Conservation (phyloP, 148 eudicot species). For the Vaccinium darrowii region DNA sequence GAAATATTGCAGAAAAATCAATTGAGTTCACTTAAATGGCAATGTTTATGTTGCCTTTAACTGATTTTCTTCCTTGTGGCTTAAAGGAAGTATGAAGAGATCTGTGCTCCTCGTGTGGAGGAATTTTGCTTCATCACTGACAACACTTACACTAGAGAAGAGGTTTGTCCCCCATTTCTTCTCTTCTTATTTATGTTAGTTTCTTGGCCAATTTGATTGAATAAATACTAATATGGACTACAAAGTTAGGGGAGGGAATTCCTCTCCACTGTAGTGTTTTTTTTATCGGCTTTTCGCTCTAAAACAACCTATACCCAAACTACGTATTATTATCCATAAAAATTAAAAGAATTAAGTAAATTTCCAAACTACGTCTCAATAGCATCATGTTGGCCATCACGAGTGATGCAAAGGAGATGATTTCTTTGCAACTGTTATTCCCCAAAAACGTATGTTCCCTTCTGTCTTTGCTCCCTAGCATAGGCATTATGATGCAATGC, state of each 20-base stretch:
- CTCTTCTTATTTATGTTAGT: neutral
- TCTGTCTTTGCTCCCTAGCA: neutral
- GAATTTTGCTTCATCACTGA: conserved; percentile 92
- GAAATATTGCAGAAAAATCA: neutral
- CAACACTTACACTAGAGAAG: conserved; percentile 71
- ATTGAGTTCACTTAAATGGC: neutral
- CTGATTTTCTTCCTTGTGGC: conserved; percentile 16
- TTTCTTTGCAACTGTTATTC: neutral
- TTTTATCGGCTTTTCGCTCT: too few species aligned
- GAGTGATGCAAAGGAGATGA: neutral
- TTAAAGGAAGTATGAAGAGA: conserved; percentile 81
- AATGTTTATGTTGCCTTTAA: neutral
- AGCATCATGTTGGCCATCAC: neutral
- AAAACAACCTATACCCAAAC: neutral
- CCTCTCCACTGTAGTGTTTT: neutral
- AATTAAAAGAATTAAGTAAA: too few species aligned
- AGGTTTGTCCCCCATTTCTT: conserved; percentile 36
- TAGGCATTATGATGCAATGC: neutral
- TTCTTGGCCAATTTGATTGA: neutral
- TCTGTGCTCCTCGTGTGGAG: conserved; percentile 71
- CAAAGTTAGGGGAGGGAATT: neutral
- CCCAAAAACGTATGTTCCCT: neutral
- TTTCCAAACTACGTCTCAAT: too few species aligned
- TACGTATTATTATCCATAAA: neutral
- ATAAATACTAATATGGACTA: neutral